phyloP scores from a whole-genome alignment of 495 filamentous ascomycete genomes.

The Daldinia vernicosa region DNA sequence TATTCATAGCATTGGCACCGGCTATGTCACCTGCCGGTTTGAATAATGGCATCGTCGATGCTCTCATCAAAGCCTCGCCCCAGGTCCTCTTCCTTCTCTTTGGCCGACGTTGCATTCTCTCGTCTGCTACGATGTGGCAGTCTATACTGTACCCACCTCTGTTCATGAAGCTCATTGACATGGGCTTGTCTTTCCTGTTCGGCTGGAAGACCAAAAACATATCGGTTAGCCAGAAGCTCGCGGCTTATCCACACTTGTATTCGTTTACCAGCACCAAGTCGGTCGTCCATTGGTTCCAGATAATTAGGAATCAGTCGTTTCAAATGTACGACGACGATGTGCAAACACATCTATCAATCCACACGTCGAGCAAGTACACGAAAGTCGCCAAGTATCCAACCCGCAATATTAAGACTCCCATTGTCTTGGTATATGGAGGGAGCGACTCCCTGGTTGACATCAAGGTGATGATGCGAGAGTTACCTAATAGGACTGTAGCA shows the following conservation, averaged over 20 bases:
- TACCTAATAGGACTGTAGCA: conserved; percentile 83
- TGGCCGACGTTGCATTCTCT: conserved; percentile 90
- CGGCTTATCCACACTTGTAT: conserved; percentile 95
- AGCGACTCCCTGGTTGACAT: conserved; percentile 97
- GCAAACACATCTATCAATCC: conserved; percentile 58
- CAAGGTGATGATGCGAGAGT: conserved; percentile 84
- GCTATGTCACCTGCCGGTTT: conserved; percentile 96
- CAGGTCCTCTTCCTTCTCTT: conserved; percentile 94
- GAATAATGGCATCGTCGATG: conserved; percentile 86
- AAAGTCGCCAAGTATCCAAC: conserved; percentile 97
- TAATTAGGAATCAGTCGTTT: conserved; percentile 92
- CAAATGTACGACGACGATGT: conserved; percentile 99
- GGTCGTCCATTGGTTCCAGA: conserved; percentile 99
- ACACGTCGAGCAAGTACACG: conserved; percentile 61
- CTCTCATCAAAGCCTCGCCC: conserved; percentile 91
- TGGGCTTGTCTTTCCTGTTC: conserved; percentile 82
- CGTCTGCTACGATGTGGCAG: conserved; percentile 97
- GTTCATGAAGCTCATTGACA: conserved; percentile 88
- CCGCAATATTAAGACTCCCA: conserved; percentile 93
- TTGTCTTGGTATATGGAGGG: conserved; percentile 91
- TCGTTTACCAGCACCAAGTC: conserved; percentile 96
- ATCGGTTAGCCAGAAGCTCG: conserved; percentile 85
- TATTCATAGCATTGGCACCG: conserved; percentile 96
- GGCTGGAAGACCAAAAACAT: conserved; percentile 92
- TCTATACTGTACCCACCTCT: conserved; percentile 94